Base-by-base conservation (phyloP, 2,329 filamentous ascomycete species). In the Neopestalotiopsis clavispora region DNA sequence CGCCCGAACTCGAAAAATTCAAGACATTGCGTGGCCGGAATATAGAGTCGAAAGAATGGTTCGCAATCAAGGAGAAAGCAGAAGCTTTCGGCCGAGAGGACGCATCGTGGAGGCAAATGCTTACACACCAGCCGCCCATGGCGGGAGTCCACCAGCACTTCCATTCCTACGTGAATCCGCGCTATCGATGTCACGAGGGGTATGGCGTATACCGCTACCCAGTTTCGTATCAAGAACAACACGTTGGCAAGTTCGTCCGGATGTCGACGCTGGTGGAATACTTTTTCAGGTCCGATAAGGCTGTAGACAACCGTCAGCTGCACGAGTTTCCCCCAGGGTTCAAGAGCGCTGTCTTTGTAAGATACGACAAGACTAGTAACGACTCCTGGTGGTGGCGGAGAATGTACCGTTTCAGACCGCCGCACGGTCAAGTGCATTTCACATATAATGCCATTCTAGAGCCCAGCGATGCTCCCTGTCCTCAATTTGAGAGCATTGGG, bases 121-220 rank as follows among this genome's bases (percentile, higher is more conserved):
- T 65, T 17, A 32, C 40, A 13, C 62, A 52, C 40, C 62, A 65
- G 34, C 62, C 62, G 12, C 62, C 62, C 5, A n/a, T 52, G 6
- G 13, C n/a, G 10, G 32, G 10, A 12, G 10, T 28, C 4, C 28
- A 60, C n/a, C 57, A 60, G 57, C 12, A 20, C 5, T 56, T 56
- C 14, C 14, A 17, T 17, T 5, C 5, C 49, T 5, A 14, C 6
- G 14, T 23, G 14, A 5, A 56, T 14, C 14, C 14, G 49, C 13
- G 5, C 6, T 56, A 9, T 56, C 49, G 49, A 23, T 23, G 14
- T 17, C 5, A 56, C 6, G 49, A 23, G 13, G 20, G 20, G 20
- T 56, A 10, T 38, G 5, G 5, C 34, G 9, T 6, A 10, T 10
- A 38, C 9, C 5, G 9, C 34, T 38, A 45, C 10, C 10, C 9